Evolutionary conservation across 768 basidiomycete species (phyloP).

Genomic region (Termitomyces eurrhizus): DNA sequence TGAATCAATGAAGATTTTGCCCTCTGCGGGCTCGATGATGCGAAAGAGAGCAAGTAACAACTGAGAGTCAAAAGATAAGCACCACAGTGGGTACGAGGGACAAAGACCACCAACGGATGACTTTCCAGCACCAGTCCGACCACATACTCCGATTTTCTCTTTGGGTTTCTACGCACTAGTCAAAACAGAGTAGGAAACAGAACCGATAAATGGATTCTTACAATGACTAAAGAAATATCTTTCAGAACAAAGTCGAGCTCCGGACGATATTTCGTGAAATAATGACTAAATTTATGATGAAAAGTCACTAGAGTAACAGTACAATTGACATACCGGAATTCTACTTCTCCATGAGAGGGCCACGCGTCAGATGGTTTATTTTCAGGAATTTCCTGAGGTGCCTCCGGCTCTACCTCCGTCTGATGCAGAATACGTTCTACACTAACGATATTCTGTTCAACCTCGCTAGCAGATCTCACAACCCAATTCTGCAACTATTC

Average conservation of each 20-base stretch:
- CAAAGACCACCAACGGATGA: conserved; percentile 49
- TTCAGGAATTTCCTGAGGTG: conserved; percentile 64
- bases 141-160: conserved; percentile 90
- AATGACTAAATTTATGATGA: conserved; percentile 38
- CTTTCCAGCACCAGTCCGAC: conserved; percentile 79
- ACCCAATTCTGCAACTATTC: conserved; percentile 39
- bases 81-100: background rate
- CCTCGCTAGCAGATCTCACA: conserved; percentile 79
- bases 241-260: conserved; percentile 81
- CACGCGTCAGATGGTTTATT: conserved; percentile 52
- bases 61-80: conserved; percentile 22
- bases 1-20: conserved; percentile 68
- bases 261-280: conserved; percentile 75
- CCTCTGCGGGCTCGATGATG: conserved; percentile 66
- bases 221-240: conserved; percentile 67
- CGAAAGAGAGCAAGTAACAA: conserved; percentile 72
- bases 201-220: conserved; percentile 25
- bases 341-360: conserved; percentile 72
- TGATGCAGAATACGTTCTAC: conserved; percentile 88
- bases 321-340: conserved; percentile 54
- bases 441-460: conserved; percentile 88
- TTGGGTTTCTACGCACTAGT: conserved; percentile 53
- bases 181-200: conserved; percentile 1
- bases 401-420: conserved; percentile 68
- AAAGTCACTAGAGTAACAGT: background rate